Conservation (phyloP, 2,329 filamentous ascomycete genomes). For the Fusarium armeniacum region DNA sequence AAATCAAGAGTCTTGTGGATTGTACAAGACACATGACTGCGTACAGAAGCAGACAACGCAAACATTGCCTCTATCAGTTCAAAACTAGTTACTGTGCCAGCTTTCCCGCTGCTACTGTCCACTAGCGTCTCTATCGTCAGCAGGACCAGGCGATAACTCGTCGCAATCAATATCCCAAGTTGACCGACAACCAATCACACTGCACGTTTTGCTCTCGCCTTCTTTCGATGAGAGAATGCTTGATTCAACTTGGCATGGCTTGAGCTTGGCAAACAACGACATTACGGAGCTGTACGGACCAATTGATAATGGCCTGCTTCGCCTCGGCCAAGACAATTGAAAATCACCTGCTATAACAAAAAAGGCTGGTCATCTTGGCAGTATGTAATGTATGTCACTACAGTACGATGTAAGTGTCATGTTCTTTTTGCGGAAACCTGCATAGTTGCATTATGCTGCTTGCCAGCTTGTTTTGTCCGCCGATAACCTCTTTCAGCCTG, state of each 20-base stretch:
- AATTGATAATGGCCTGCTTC: slow-evolving; percentile 28
- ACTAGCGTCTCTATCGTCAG: slow-evolving; percentile 38
- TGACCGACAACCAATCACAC: slow-evolving; percentile 28
- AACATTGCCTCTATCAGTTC: slow-evolving; percentile 17
- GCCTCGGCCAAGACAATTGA: slow-evolving; percentile 37
- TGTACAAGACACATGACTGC: background rate
- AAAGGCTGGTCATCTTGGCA: slow-evolving; percentile 29
- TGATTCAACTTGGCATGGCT: slow-evolving; percentile 45
- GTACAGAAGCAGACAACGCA: slow-evolving; percentile 14
- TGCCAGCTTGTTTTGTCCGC: slow-evolving; percentile 16
- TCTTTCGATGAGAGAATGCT: slow-evolving; percentile 28
- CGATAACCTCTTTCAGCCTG: slow-evolving; percentile 16
- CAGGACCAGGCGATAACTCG: slow-evolving; percentile 26
- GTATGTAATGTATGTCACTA: slow-evolving; percentile 27
- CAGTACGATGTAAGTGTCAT: background rate
- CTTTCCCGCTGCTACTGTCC: slow-evolving; percentile 24
- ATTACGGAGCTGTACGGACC: slow-evolving; percentile 16
- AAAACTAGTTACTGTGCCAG: slow-evolving; percentile 25
- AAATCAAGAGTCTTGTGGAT: slow-evolving; percentile 2
- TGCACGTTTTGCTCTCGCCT: slow-evolving; percentile 9
- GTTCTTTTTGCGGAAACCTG: slow-evolving; percentile 21
- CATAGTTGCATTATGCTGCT: slow-evolving; percentile 15
- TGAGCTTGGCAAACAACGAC: slow-evolving; percentile 39
- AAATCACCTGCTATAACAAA: slow-evolving; percentile 40
- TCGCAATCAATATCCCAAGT: slow-evolving; percentile 20